These are phyloP conservation scores for Puccinia novopanici DNA, from an alignment of 1,284 basidiomycete genomes.

Conservation along the genomic window DNA sequence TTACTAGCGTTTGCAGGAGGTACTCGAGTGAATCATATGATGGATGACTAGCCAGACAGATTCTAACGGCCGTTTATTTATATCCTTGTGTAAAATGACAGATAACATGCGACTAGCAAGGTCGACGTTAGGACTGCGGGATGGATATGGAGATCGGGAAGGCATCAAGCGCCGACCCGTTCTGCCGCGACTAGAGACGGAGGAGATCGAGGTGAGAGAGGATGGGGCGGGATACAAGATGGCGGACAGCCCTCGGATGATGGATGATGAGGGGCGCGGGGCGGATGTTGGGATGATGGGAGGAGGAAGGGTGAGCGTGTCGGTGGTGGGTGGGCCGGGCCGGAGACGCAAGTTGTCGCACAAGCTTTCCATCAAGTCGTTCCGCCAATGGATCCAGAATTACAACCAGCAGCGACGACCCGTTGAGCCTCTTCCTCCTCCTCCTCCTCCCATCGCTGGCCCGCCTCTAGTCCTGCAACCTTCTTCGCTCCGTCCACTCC, in stretches of 20 bases:
- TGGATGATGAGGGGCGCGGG: not conserved
- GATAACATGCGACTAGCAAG: slow-evolving; percentile 21
- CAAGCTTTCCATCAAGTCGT: slow-evolving; percentile 28
- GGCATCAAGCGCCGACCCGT: not conserved
- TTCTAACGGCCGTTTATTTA: too few species aligned
- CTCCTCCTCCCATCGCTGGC: not conserved
- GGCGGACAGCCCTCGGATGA: not conserved
- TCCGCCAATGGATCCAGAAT: slow-evolving; percentile 33
- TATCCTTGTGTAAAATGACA: too few species aligned
- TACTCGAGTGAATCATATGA: too few species aligned
- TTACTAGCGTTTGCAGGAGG: too few species aligned
- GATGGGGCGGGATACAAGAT: not conserved
- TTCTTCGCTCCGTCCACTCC: not conserved
- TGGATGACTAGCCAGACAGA: too few species aligned
- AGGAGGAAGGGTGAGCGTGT: not conserved
- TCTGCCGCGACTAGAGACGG: slow-evolving; percentile 17
- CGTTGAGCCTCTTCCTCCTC: not conserved
- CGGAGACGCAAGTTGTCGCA: slow-evolving; percentile 4
- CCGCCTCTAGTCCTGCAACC: not conserved
- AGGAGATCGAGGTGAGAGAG: not conserved
- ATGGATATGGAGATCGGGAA: slow-evolving; percentile 33
- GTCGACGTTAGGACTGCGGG: slow-evolving; percentile 26
- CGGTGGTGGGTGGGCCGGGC: not conserved
- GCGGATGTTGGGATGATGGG: not conserved
- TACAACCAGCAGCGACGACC: slow-evolving; percentile 33